phyloP scores from a whole-genome alignment of 129 eudicot species.

The Pseudognaphalium luteoalbum region DNA sequence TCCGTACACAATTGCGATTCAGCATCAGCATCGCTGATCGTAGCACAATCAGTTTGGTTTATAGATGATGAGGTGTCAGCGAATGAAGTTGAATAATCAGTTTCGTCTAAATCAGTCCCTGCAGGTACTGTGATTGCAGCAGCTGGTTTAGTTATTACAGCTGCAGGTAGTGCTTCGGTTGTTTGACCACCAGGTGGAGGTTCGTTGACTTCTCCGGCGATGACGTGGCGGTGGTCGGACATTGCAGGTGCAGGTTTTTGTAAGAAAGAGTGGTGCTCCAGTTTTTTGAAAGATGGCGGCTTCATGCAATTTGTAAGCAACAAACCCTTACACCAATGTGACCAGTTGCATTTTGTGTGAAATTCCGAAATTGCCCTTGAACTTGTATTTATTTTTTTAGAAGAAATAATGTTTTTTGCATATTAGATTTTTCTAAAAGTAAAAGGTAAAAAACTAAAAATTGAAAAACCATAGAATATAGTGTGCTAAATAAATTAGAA shows the following conservation, averaged over 20 bases:
- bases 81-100: conserved; percentile 88
- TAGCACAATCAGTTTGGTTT: conserved; percentile 44
- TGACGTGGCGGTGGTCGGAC: conserved; percentile 34
- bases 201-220: conserved; percentile 41
- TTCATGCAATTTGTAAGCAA: conserved; percentile 32
- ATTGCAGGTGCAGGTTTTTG: conserved; percentile 24
- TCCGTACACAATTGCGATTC: conserved; percentile 53
- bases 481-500: too few species aligned
- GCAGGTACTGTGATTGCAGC: conserved; percentile 3
- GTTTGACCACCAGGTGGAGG: conserved; percentile 11
- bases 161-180: background rate
- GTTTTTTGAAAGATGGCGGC: conserved; percentile 37
- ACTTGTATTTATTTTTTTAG: background rate
- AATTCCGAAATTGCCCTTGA: conserved; percentile 15
- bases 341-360: conserved; percentile 2
- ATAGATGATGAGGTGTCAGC: conserved; percentile 70
- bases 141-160: conserved; percentile 6
- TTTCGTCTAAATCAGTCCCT: conserved; percentile 69
- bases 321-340: conserved; percentile 33
- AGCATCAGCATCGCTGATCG: conserved; percentile 76
- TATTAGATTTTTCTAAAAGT: too few species aligned
- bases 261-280: conserved; percentile 34
- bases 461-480: too few species aligned
- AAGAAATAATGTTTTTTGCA: too few species aligned
- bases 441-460: too few species aligned